phyloP scores from a whole-genome alignment of 257 asterid species.

The Handroanthus guayacan region DNA sequence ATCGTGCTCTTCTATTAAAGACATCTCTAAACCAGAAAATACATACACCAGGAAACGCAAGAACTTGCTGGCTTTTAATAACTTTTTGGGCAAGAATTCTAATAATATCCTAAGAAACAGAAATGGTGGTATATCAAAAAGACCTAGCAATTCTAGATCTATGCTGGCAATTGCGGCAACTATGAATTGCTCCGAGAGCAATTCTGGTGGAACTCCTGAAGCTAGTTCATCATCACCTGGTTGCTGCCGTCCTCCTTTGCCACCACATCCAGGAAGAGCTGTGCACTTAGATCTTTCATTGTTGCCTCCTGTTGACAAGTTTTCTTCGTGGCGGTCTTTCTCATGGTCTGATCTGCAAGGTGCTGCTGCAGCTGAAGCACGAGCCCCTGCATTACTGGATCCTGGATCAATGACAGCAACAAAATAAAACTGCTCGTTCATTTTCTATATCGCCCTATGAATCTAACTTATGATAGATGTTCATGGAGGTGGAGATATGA shows the following conservation, averaged over 20 bases:
- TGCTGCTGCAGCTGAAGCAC: slow-evolving; percentile 49
- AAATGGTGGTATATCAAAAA: slow-evolving; percentile 56
- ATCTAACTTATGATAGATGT: slow-evolving; percentile 44
- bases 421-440: slow-evolving; percentile 32
- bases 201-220: slow-evolving; percentile 50
- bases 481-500: slow-evolving; percentile 62
- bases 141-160: slow-evolving; percentile 56
- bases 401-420: slow-evolving; percentile 36
- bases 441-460: slow-evolving; percentile 57
- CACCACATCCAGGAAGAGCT: slow-evolving; percentile 58
- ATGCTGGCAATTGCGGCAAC: slow-evolving; percentile 51
- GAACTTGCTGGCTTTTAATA: slow-evolving; percentile 59
- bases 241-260: slow-evolving; percentile 68
- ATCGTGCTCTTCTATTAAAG: slow-evolving; percentile 55
- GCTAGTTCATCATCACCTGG: slow-evolving; percentile 57
- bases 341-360: slow-evolving; percentile 76
- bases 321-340: slow-evolving; percentile 64
- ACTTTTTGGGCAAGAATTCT: slow-evolving; percentile 52
- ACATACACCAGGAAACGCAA: slow-evolving; percentile 66
- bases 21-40: slow-evolving; percentile 63
- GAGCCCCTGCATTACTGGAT: slow-evolving; percentile 41
- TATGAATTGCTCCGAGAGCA: slow-evolving; percentile 46
- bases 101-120: slow-evolving; percentile 36
- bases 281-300: slow-evolving; percentile 42
- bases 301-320: slow-evolving; percentile 48